Base-by-base conservation (phyloP, 208 protist genomes). In the Crithidia acanthocephali region DNA sequence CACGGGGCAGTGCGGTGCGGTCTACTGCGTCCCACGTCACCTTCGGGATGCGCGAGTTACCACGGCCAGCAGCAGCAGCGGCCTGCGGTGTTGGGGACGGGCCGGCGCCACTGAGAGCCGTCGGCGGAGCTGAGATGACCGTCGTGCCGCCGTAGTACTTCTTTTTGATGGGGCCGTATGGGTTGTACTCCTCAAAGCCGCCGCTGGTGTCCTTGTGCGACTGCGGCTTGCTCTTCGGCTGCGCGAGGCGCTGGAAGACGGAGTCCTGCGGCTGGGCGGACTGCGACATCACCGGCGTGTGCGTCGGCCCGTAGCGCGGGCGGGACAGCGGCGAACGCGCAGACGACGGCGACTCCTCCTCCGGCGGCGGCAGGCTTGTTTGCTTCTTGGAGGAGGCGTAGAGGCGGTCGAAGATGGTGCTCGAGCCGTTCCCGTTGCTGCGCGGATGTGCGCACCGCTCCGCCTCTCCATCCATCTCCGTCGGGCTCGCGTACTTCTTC, bases 201-300 rank as follows among this genome's bases (percentile, higher is more conserved):
- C 48, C 65, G 40, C 23, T 23, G 15, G 51, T 18, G n/a, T 72
- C 57, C 16, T 23, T 42, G 52, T 63, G 71, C 25, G 40, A 8
- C 47, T 42, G 44, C n/a, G 40, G 32, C 48, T 27, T 48, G 10
- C 35, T 51, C 60, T 76, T 68, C 9, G 77, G 73, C 47, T 76
- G 72, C 20, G 81, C 25, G 10, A 86, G 71, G 15, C 77, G 77
- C 58, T 77, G 45, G n/a, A 86, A n/a, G 6, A 48, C 22, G 13
- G 16, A 27, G 15, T 72, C 67, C 3, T 57, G 53, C 48, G 25
- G 47, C 47, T 52, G 57, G 35, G 20, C 4, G 15, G 60, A 66
- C 25, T 35, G 47, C 58, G 32, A 47, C 15, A 33, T 10, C n/a
- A 58, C 47, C 8, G 53, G 35, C 28, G 40, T 18, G 50, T 56